phyloP scores from a whole-genome alignment of 2,329 filamentous ascomycete species.

The Fusarium piperis region DNA sequence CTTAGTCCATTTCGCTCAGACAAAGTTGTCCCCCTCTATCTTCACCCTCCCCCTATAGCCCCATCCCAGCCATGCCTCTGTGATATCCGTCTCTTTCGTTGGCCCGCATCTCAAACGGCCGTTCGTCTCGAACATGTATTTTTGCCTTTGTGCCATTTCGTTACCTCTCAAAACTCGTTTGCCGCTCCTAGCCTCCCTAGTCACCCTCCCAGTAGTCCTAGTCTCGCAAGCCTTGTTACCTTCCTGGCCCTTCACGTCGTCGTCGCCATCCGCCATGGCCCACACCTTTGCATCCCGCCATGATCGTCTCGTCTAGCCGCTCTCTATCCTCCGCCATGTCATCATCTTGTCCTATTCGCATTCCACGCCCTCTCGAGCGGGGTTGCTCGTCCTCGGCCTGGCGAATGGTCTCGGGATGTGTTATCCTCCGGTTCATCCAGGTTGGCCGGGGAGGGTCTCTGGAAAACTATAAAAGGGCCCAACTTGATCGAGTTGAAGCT shows the following conservation, averaged over 20 bases:
- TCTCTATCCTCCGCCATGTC: constrained; percentile 45
- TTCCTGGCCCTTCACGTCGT: constrained; percentile 33
- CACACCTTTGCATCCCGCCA: constrained; percentile 49
- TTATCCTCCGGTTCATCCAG: constrained; percentile 54
- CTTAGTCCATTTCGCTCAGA: constrained; percentile 26
- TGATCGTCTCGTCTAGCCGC: constrained; percentile 45
- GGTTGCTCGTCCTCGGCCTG: constrained; percentile 48
- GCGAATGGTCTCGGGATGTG: constrained; percentile 56
- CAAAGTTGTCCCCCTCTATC: constrained; percentile 32
- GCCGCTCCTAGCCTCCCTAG: constrained; percentile 45
- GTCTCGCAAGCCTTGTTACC: constrained; percentile 34
- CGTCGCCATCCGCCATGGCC: constrained; percentile 44
- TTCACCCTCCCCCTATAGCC: constrained; percentile 41
- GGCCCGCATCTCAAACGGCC: constrained; percentile 33
- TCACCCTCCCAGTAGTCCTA: constrained; percentile 42
- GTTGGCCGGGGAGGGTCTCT: constrained; percentile 47
- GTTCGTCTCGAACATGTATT: constrained; percentile 24
- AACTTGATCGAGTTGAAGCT: constrained; percentile 56
- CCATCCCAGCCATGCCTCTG: constrained; percentile 29
- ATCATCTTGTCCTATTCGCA: constrained; percentile 46
- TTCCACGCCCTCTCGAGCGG: constrained; percentile 51
- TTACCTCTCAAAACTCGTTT: constrained; percentile 29
- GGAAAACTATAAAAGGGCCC: constrained; percentile 72
- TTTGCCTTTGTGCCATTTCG: constrained; percentile 28
- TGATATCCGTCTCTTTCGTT: constrained; percentile 37